Conservation (phyloP, 129 eudicot genomes). For the Ambrosia trifida region DNA sequence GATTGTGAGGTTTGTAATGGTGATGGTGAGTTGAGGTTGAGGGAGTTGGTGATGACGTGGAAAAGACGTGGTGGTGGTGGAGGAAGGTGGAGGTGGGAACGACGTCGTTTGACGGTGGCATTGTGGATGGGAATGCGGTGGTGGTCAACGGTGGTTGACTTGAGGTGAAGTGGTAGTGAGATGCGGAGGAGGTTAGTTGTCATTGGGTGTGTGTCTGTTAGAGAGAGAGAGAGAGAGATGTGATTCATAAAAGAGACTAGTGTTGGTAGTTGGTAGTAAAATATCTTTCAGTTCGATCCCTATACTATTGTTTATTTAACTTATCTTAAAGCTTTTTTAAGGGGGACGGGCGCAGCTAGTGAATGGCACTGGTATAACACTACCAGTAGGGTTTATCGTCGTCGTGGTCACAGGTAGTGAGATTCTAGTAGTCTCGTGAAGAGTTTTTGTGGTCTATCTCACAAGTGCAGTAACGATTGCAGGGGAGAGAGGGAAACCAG, state of each 20-base stretch:
- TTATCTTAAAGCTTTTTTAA: no score
- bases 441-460: no score
- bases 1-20: not conserved
- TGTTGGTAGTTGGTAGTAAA: not conserved
- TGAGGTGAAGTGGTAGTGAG: conserved; percentile 48
- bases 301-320: no score
- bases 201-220: conserved; percentile 19
- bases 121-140: conserved; percentile 24
- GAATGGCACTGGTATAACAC: no score
- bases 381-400: no score
- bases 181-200: conserved; percentile 57
- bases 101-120: conserved; percentile 38
- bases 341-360: no score
- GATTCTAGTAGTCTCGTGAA: no score
- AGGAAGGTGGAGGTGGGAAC: conserved; percentile 18
- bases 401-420: no score
- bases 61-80: no score
- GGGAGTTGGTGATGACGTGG: conserved; percentile 52
- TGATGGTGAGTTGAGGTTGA: conserved; percentile 40
- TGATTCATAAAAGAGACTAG: conserved; percentile 14
- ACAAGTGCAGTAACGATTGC: no score
- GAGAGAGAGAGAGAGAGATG: conserved; percentile 15
- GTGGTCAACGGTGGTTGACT: conserved; percentile 32
- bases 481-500: no score
- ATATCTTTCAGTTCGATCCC: not conserved